A percentile compares a stretch with the other conserved stretches of the same genome.
These are phyloP conservation scores for Hericium erinaceus DNA, from an alignment of 768 basidiomycete genomes.

Conservation along the genomic window DNA sequence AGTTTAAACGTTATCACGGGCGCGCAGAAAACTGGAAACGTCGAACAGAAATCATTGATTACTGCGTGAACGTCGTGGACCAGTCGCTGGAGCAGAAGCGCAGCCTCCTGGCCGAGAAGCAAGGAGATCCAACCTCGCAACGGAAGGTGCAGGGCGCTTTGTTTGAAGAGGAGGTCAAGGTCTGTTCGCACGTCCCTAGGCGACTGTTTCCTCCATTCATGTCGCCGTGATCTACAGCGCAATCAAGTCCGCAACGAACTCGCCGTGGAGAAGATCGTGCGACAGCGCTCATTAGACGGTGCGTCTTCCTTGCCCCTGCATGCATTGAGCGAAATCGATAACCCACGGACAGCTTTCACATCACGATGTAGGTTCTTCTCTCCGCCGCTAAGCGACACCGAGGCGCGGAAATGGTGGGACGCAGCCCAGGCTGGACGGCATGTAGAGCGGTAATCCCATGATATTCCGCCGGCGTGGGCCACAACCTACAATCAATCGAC, in stretches of 20 bases:
- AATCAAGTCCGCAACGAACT: slow-evolving; percentile 72
- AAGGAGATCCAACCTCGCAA: slow-evolving; percentile 35
- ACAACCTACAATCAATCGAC: too few relatives aligned
- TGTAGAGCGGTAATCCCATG: too few relatives aligned
- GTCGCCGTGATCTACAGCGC: slow-evolving; percentile 32
- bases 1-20: slow-evolving; percentile 30
- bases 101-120: slow-evolving; percentile 30
- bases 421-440: slow-evolving; percentile 17
- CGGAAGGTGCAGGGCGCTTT: slow-evolving; percentile 46
- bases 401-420: slow-evolving; percentile 51
- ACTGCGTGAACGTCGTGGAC: slow-evolving; percentile 67
- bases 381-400: slow-evolving; percentile 50
- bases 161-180: slow-evolving; percentile 67
- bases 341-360: slow-evolving; percentile 48
- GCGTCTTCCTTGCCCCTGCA: slow-evolving; percentile 15
- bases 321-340: slow-evolving; percentile 7
- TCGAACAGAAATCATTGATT: slow-evolving; percentile 62
- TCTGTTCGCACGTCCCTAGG: slow-evolving; percentile 20
- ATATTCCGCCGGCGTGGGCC: too few relatives aligned
- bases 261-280: slow-evolving; percentile 61
- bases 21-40: slow-evolving; percentile 51
- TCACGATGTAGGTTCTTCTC: slow-evolving; percentile 74
- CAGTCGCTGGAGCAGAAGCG: slow-evolving; percentile 50
- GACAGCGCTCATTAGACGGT: slow-evolving; percentile 66
- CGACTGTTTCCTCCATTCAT: slow-evolving; percentile 1